Evolutionary conservation across 1,284 basidiomycete species (phyloP), one percentile per base, ranked within the genome.

Genomic region (Sanghuangporus sanghuang): DNA sequence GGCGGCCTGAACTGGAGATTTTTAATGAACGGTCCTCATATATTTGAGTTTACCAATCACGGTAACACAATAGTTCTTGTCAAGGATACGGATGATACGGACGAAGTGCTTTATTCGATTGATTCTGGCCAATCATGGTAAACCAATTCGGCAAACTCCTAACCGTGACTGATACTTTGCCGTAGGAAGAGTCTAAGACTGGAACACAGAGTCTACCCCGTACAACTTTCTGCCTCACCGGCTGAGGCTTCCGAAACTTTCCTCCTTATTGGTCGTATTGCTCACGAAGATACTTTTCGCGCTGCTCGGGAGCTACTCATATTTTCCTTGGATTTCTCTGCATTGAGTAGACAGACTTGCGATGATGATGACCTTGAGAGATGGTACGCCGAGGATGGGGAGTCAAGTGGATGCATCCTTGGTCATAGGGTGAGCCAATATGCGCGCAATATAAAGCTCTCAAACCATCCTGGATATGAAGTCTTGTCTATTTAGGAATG

Each of bases 201-300:
- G 50, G 90, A 86, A 0, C 73, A 92, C 66, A 87, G 79, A 35
- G 69, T 98, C 3, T 86, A 89, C 18, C 86, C 92, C 0, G 80
- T 85, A 6, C 84, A 86, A 0, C 78, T 98, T 16, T 88, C 90
- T 38, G 95, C 93, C 1, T 83, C 96, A 7, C 92, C 92, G 0
- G 95, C 97, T 70, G 93, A 92, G 23, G 96, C 95, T 0, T 95
- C 93, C 0, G 94, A 96, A 73, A 96, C 95, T 75, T 95, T 97
- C 78, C 73, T 96, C 9, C 78, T 96, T 2, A 79, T 96, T 39
- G 95, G 90, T 2, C 87, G 89, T 62, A 80, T 94, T 8, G 78
- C 85, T 1, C 84, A 89, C 44, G 27, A 32, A 32, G 27, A 32
- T 32, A 32, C 0, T 0, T 32, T 5, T 5, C 27, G 2, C 27